Evolutionary conservation across 495 filamentous ascomycete species (phyloP), one percentile per base, ranked within the genome.

Genomic region (Barbatosphaeria neglecta): DNA sequence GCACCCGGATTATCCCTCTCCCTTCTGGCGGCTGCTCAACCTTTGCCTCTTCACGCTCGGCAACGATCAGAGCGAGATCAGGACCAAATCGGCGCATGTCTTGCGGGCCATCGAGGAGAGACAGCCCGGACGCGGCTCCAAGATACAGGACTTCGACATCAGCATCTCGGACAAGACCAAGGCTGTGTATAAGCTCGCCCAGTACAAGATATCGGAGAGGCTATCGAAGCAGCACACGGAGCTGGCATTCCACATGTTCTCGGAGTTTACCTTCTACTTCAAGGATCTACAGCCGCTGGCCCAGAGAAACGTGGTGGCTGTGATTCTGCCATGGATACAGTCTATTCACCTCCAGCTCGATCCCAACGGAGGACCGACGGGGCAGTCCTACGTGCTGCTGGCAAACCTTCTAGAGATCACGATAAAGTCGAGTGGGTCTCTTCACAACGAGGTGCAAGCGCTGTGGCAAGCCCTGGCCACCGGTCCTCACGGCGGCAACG

Each of bases 91-190:
- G 2, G 88, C 86, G 0, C 84, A 84, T 48, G 73, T 97, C 13
- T 73, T 98, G 19, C 75, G 87, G 23, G 81, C 78, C 6, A 69
- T 96, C 1, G 93, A 97, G 57, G 84, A 90, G 47, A 78, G 86
- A 15, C 84, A 87, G 52, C 64, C 60, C 23, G 54, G 55, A 0
- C 84, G 83, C 53, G 88, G 74, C 54, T 95, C 90, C 5, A 87
- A 90, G 54, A 78, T 97, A 25, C 89, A 95, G 57, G 93, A 97
- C 60, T 93, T 95, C 42, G 93, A 98, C 55, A 95, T 98, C 54
- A 95, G 90, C 60, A 90, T 98, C 38, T 90, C 92, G 1, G 93
- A 98, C 65, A 95, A 95, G 66, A 98, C 92, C 0, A 95, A 90
- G 47, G 92, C 92, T 1, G 90, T 98, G 2, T 97, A 96, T 63